phyloP scores from a whole-genome alignment of 805 yeast genomes.

The Yarrowia osloensis region DNA sequence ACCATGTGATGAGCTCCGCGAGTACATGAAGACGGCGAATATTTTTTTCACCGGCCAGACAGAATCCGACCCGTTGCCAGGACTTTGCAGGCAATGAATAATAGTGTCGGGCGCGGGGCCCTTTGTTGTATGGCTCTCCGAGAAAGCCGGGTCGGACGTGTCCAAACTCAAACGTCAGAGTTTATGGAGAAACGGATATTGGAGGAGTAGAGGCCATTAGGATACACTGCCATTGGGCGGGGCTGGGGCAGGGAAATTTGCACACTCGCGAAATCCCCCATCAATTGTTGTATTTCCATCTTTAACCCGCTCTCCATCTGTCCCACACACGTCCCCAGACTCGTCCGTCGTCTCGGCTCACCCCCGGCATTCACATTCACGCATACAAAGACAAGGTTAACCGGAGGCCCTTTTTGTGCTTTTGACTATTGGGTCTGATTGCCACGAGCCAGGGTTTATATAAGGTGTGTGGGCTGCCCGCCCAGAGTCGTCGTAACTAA shows the following conservation, averaged over 20 bases:
- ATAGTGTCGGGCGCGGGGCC: neutral
- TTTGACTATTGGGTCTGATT: constrained; percentile 16
- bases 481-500: constrained; percentile 5
- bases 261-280: too few relatives aligned
- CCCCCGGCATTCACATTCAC: constrained; percentile 31
- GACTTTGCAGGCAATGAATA: constrained; percentile 20
- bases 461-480: constrained; percentile 1
- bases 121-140: constrained; percentile 1
- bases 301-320: neutral
- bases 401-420: constrained; percentile 6
- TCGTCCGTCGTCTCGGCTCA: constrained; percentile 16
- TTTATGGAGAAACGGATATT: constrained; percentile 29
- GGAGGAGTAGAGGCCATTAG: neutral
- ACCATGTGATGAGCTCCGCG: neutral
- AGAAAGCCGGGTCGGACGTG: constrained; percentile 31
- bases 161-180: constrained; percentile 9
- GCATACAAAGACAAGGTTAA: constrained; percentile 31
- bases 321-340: neutral
- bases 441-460: constrained; percentile 3
- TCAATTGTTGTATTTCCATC: neutral
- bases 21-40: neutral
- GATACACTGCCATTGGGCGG: neutral
- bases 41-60: neutral
- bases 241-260: neutral
- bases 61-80: neutral